Conservation (phyloP, 2,329 filamentous ascomycete genomes). For the Torrubiella hemipterigena region DNA sequence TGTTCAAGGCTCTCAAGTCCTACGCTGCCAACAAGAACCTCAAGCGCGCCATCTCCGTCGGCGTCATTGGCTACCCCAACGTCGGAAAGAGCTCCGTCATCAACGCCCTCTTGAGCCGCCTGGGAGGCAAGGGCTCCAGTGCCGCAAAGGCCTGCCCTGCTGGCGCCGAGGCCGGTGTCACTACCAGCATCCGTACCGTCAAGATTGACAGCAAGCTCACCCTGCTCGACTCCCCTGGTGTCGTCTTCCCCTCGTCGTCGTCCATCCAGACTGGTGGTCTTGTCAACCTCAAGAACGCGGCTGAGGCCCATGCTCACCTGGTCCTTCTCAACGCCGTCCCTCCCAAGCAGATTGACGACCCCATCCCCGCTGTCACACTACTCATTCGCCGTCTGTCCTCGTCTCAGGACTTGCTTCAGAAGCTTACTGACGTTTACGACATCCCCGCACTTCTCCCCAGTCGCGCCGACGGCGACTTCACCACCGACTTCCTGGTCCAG, state of each 20-base stretch:
- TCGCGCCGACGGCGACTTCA: slow-evolving; percentile 59
- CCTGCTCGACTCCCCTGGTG: slow-evolving; percentile 85
- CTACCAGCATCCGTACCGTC: slow-evolving; percentile 75
- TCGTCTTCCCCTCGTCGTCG: slow-evolving; percentile 71
- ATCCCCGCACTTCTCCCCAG: slow-evolving; percentile 64
- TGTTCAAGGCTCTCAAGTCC: slow-evolving; percentile 83
- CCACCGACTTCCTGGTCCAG: slow-evolving; percentile 86
- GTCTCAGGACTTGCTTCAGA: slow-evolving; percentile 61
- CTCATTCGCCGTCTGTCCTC: slow-evolving; percentile 71
- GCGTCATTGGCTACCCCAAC: slow-evolving; percentile 91
- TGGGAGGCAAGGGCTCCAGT: slow-evolving; percentile 51
- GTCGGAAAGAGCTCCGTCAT: slow-evolving; percentile 95
- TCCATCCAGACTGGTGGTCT: slow-evolving; percentile 24
- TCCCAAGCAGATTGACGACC: slow-evolving; percentile 88
- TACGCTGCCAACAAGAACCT: slow-evolving; percentile 74
- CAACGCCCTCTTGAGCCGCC: slow-evolving; percentile 73
- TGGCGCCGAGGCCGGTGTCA: slow-evolving; percentile 85
- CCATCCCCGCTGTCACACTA: slow-evolving; percentile 72
- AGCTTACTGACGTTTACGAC: slow-evolving; percentile 74
- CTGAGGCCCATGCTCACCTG: slow-evolving; percentile 70
- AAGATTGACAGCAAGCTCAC: slow-evolving; percentile 94
- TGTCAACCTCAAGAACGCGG: slow-evolving; percentile 44
- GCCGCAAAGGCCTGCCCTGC: slow-evolving; percentile 63
- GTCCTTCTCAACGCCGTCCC: slow-evolving; percentile 85
- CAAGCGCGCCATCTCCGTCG: slow-evolving; percentile 81